Conservation (phyloP, 169 alveolate genomes). For the Theileria parva region DNA sequence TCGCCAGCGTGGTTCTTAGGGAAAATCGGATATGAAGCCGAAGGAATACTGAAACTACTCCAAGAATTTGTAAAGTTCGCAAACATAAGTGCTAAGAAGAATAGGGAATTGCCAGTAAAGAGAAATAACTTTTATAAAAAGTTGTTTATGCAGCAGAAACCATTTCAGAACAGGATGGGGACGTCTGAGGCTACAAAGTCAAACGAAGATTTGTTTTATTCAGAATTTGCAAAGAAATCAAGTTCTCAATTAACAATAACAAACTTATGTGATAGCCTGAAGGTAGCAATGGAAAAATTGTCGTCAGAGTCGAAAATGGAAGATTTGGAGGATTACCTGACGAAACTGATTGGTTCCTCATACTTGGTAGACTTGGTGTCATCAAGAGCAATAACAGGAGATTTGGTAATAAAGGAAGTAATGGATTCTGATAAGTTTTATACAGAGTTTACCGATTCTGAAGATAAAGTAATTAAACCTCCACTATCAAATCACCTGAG, state of each 20-base stretch:
- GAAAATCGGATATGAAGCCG: constrained; percentile 18
- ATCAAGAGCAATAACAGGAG: constrained; percentile 52
- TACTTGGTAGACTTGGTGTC: constrained; percentile 38
- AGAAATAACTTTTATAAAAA: background rate
- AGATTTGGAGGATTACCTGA: constrained; percentile 14
- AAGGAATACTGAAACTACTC: constrained; percentile 17
- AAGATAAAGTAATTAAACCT: constrained; percentile 1
- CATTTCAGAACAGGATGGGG: background rate
- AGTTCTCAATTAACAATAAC: constrained; percentile 20
- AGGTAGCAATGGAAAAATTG: background rate
- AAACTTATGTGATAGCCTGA: constrained; percentile 1
- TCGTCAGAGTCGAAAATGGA: constrained; percentile 21
- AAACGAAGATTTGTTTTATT: constrained; percentile 7
- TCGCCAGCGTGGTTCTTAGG: constrained; percentile 26
- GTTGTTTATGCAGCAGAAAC: background rate
- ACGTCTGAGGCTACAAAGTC: background rate
- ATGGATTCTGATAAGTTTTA: background rate
- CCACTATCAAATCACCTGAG: background rate
- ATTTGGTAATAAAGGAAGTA: constrained; percentile 11
- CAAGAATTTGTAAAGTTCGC: constrained; percentile 10
- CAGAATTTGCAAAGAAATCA: constrained; percentile 32
- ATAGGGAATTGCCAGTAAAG: background rate
- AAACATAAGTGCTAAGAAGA: background rate
- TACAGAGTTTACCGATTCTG: background rate
- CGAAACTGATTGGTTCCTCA: constrained; percentile 21